phyloP scores from a whole-genome alignment of 2,329 filamentous ascomycete genomes.

The Monosporascus sp. region DNA sequence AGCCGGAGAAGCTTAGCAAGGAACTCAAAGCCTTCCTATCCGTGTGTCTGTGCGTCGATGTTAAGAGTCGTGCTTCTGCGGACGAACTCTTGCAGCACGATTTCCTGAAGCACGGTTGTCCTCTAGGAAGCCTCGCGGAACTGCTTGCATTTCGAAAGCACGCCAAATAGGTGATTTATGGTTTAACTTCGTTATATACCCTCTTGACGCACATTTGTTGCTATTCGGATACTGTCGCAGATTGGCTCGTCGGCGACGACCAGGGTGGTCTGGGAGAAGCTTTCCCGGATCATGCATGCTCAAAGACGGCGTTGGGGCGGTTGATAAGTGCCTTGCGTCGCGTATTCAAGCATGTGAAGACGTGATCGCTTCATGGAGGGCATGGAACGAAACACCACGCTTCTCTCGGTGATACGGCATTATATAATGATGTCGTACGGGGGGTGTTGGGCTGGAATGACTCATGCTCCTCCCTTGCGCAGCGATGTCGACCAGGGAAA shows the following conservation, averaged over 20 bases:
- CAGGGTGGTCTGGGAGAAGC: not conserved
- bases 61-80: slow-evolving; percentile 88
- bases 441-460: not conserved
- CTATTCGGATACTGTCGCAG: not conserved
- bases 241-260: not conserved
- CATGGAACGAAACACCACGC: not conserved
- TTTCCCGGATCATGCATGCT: not conserved
- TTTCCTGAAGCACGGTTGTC: slow-evolving; percentile 89
- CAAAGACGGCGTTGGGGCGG: not conserved
- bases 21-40: slow-evolving; percentile 96
- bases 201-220: not conserved
- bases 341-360: not conserved
- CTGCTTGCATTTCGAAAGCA: slow-evolving; percentile 82
- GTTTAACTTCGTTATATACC: slow-evolving; percentile 1
- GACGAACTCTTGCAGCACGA: slow-evolving; percentile 87
- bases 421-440: not conserved
- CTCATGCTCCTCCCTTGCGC: not conserved
- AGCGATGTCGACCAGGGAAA: not conserved
- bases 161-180: slow-evolving; percentile 43
- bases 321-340: not conserved
- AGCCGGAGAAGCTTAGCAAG: slow-evolving; percentile 95
- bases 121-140: slow-evolving; percentile 74
- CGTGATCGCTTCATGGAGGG: not conserved
- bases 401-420: no score
- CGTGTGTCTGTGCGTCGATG: slow-evolving; percentile 93